Conservation (phyloP, 176 grass and related monocot genomes). For the Lolium multiflorum region DNA sequence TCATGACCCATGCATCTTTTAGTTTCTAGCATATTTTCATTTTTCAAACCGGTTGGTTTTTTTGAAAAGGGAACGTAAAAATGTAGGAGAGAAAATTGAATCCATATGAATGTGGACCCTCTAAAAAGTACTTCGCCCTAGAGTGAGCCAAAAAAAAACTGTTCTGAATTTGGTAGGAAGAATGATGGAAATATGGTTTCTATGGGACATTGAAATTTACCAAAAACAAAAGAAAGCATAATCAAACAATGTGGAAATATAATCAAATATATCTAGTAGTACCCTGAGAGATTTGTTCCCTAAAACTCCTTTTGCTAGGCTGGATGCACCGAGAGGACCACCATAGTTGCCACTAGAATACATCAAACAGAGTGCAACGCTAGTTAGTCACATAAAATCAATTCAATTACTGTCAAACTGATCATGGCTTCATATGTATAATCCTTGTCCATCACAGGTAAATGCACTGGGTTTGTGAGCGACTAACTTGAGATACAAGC, state of each 20-base stretch:
- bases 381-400: slow-evolving; percentile 48
- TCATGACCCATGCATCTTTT: not conserved
- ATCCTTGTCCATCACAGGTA: slow-evolving; percentile 26
- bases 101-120: not conserved
- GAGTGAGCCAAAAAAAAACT: slow-evolving; percentile 24
- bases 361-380: slow-evolving; percentile 28
- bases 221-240: not conserved
- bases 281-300: slow-evolving; percentile 98
- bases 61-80: slow-evolving; percentile 7
- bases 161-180: slow-evolving; percentile 6
- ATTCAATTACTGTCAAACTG: slow-evolving; percentile 26
- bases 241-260: not conserved
- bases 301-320: slow-evolving; percentile 83
- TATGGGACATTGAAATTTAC: slow-evolving; percentile 14
- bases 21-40: not conserved
- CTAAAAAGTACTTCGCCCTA: not conserved
- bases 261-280: slow-evolving; percentile 37
- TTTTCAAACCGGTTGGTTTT: not conserved
- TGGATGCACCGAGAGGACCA: slow-evolving; percentile 87
- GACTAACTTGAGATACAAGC: slow-evolving; percentile 96
- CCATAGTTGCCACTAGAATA: slow-evolving; percentile 96
- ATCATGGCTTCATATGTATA: slow-evolving; percentile 26
- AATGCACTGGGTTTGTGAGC: slow-evolving; percentile 37
- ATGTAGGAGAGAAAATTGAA: not conserved
- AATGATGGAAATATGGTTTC: slow-evolving; percentile 13